phyloP scores from a whole-genome alignment of 2,329 filamentous ascomycete genomes.

The Aquanectria penicillioides region DNA sequence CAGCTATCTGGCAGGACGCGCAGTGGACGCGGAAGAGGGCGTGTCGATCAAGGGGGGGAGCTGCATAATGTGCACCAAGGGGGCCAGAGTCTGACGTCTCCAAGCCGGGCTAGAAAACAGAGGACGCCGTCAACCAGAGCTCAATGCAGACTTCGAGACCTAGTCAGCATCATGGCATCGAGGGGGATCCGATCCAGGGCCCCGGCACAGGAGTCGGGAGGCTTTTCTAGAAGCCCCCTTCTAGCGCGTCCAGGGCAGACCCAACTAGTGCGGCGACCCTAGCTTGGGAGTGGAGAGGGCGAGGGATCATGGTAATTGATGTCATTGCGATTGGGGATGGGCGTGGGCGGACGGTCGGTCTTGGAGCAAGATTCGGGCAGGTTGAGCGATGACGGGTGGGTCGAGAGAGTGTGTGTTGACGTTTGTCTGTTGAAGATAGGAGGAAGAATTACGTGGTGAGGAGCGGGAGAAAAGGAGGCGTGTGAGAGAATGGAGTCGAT shows the following conservation, averaged over 20 bases:
- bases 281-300: constrained; percentile 32
- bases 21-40: constrained; percentile 10
- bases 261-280: constrained; percentile 32
- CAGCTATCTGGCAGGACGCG: constrained; percentile 16
- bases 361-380: constrained; percentile 23
- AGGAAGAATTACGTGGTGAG: constrained; percentile 21
- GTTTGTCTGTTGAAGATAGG: constrained; percentile 11
- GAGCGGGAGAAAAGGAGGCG: constrained; percentile 17
- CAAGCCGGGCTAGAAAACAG: constrained; percentile 24
- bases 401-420: constrained; percentile 33
- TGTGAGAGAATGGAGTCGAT: neutral
- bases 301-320: constrained; percentile 31
- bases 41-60: constrained; percentile 21
- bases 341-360: constrained; percentile 29
- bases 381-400: constrained; percentile 33
- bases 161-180: constrained; percentile 32
- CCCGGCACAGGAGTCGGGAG: constrained; percentile 39
- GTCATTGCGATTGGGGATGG: constrained; percentile 28
- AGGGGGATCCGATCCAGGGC: constrained; percentile 36
- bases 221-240: constrained; percentile 42
- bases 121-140: constrained; percentile 15
- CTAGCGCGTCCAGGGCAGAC: constrained; percentile 38
- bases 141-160: constrained; percentile 31
- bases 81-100: constrained; percentile 4
- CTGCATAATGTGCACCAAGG: constrained; percentile 28